Evolutionary conservation across 768 basidiomycete genomes (phyloP), one percentile per base, ranked within the genome.

Genomic region (Tephrocybe sp.): DNA sequence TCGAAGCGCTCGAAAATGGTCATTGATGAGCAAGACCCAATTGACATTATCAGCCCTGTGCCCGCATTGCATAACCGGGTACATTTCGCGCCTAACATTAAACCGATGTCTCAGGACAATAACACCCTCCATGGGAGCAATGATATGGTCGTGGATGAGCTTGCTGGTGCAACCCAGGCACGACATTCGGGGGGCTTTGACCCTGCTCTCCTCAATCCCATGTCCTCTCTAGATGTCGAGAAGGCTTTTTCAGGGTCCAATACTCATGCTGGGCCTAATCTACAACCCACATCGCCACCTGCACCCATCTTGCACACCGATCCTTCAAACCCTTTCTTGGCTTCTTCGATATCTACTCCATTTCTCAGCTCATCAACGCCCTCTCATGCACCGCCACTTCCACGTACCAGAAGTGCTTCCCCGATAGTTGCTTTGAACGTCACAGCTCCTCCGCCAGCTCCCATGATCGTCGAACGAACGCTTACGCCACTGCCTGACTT

Each of bases 401-500:
- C 46, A 20, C 17, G 58, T 20, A 55, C 54, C 24, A 50, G 44
- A 40, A 59, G 62, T 12, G 59, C 58, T 33, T 58, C 60, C 12
- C 61, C 57, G n/a, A n/a, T n/a, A n/a, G n/a, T n/a, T 40, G 61
- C 62, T 37, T 50, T 54, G 40, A 52, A 52, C 23, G 48, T 48
- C 2, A 9, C 14, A 42, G 30, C 50, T 30, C 58, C 63, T 40
- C 58, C 65, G 48, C 61, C 70, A 45, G 47, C 65, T 56, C 66
- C 74, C 33, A 70, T 85, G 73, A 73, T 82, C 28, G 67, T 84
- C 39, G 83, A 83, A 50, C 77, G 81, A 42, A 70, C 78, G 11
- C 87, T 86, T 0, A 83, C 87, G 0, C 88, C 89, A 1, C 73
- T 85, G 2, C 93, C 93, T 1, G 84, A 88, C 34, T 97, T 99